phyloP scores from a whole-genome alignment of 176 grass and related monocot species.

The Rhynchospora breviuscula region DNA sequence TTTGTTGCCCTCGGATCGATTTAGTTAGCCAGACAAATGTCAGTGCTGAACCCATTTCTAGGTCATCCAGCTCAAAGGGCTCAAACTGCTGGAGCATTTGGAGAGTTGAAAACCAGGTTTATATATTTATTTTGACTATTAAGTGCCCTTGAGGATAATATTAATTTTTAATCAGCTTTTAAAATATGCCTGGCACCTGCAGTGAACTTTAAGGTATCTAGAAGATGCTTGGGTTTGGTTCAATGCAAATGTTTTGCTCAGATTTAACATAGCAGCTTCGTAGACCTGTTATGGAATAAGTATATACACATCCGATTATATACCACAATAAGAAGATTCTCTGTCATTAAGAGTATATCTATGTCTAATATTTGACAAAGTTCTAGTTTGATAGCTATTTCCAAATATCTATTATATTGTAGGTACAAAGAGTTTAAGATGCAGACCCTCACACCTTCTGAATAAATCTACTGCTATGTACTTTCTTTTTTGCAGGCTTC shows the following conservation, averaged over 20 bases:
- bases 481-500: constrained; percentile 48
- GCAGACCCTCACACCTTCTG: neutral
- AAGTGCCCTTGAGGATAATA: neutral
- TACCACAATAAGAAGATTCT: neutral
- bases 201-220: neutral
- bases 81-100: constrained; percentile 94
- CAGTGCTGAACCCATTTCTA: constrained; percentile 63
- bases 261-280: neutral
- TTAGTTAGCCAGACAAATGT: constrained; percentile 79
- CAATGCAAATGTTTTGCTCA: neutral
- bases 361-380: neutral
- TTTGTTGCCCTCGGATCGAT: constrained; percentile 84
- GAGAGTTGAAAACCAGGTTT: constrained; percentile 97
- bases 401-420: neutral
- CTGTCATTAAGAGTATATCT: neutral
- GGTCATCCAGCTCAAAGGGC: constrained; percentile 69
- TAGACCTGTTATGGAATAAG: neutral
- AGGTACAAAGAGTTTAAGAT: neutral
- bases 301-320: neutral
- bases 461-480: neutral
- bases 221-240: neutral
- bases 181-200: neutral
- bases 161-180: neutral
- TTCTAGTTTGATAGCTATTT: neutral
- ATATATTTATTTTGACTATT: neutral